Base-by-base conservation (phyloP, 495 filamentous ascomycete species). In the Annulohypoxylon maeteangense region DNA sequence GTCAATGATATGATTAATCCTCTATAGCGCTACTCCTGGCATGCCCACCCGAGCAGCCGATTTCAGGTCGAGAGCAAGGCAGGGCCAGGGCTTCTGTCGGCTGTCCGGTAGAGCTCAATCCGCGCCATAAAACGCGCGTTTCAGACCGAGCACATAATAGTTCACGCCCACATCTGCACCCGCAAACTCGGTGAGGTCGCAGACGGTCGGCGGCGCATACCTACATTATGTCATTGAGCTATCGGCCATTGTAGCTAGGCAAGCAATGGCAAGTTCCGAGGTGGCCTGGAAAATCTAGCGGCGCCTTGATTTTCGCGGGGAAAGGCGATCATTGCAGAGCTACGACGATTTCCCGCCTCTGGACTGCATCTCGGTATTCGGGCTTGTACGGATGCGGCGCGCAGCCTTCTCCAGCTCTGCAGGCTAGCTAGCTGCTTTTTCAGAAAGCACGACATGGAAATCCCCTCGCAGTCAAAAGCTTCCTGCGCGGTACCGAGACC, bases 381-480 rank as follows among this genome's bases (percentile, higher is more conserved):
- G 31, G 16, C 38, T 65, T 56, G 53, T 40, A 74, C 48, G 42
- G 36, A 20, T 1, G 29, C 57, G 23, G 72, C 36, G 36, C 36
- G 36, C 70, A 1, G 72, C 65, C 1, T 48, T 22, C 7, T 58
- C 62, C 12, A 75, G 23, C 62, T 66, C 70, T 70, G 70, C 77
- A 53, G 57, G 61, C 36, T 65, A 56, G 63, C 18, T 65, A 56
- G 60, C 12, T 72, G 85, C 31, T 86, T 86, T 34, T 86, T 86
- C 68, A 87, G 84, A 18, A 87, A 87, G 73, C 20, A 87, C 73
- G 20, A 89, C 82, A 66, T 86, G 80, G 88, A 90, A 56, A 36
- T 31, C 86, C 85, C 23, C 81, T 78, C 0, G 56, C 59, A 31
- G 81, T 80, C 81, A 29, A 87, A 87, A 40, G 36, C 11, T 29